Percentiles rank a stretch among this genome's conserved stretches.
Conservation (phyloP, 345 rosid species). For the Kandelia obovata region DNA sequence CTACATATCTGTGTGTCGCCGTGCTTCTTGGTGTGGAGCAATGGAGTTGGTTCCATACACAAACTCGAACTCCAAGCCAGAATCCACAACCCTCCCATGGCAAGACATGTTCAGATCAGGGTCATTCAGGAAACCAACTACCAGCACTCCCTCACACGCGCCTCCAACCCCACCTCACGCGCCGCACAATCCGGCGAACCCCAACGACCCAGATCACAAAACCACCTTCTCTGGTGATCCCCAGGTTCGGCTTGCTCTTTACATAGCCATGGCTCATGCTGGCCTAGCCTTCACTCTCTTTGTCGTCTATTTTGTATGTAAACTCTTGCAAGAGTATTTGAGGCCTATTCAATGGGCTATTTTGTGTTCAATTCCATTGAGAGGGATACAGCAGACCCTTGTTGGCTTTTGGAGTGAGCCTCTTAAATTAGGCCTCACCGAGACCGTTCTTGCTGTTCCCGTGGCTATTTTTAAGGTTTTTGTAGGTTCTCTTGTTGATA, state of each 20-base stretch:
- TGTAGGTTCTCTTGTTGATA: conserved; percentile 67
- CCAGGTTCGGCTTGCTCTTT: conserved; percentile 81
- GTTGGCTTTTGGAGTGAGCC: conserved; percentile 88
- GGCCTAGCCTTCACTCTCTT: conserved; percentile 72
- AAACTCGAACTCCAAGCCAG: conserved; percentile 47
- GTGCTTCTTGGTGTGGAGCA: background rate
- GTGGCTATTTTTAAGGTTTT: conserved; percentile 62
- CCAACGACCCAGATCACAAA: conserved; percentile 24
- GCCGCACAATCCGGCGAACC: conserved; percentile 6
- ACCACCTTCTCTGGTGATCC: conserved; percentile 54
- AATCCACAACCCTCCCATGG: conserved; percentile 61
- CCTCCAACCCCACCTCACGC: conserved; percentile 24
- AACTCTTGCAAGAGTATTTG: conserved; percentile 75
- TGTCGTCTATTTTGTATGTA: conserved; percentile 60
- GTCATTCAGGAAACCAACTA: conserved; percentile 60
- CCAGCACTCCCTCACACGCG: conserved; percentile 27
- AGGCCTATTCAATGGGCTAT: conserved; percentile 97
- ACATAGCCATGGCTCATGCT: conserved; percentile 97
- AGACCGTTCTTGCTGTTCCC: conserved; percentile 84
- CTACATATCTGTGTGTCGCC: background rate
- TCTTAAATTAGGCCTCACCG: conserved; percentile 76
- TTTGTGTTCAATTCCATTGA: conserved; percentile 80
- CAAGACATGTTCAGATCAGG: conserved; percentile 96
- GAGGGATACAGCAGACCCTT: conserved; percentile 85
- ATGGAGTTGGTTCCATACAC: conserved; percentile 84